Evolutionary conservation across 140 eudicot species (phyloP), one percentile per base, ranked within the genome.

Genomic region (Senecio squalidus): DNA sequence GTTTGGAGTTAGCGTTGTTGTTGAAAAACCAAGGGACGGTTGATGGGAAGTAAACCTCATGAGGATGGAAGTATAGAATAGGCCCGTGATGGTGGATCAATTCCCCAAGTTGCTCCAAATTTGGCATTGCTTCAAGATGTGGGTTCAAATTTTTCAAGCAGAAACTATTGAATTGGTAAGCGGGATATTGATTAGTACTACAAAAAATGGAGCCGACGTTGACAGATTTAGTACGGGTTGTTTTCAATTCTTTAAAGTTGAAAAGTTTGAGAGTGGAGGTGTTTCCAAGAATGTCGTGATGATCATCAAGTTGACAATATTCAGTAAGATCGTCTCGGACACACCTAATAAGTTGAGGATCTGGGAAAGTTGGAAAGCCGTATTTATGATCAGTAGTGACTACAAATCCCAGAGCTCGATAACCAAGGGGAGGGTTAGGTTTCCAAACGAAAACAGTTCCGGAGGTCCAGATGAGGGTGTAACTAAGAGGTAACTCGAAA

Each of bases 1-100:
- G 39, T 67, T 77, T 89, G 1, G 25, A 38, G 2, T 6, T 45
- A 10, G 95, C 95, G 24, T 95, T 95, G 7, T 85, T 85, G 5
- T 79, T 51, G 48, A 89, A 89, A 57, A 84, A 89, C 97, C 97
- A 89, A 5, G 83, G 67, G 9, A 88, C 94, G 0, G 95, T 84
- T 0, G 95, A 89, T 44, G 97, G 89, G 53, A 89, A 22, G n/a
- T 89, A 89, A 0, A 29, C 46, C 59, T 89, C 97, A 14, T 89
- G 80, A 4, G 97, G 97, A 45, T 89, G 97, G 65, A 89, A 84
- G 78, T 67, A 89, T 6, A 89, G 52, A 0, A 80, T 89, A 0
- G 95, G 95, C 17, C 97, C 97, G 44, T 89, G 84, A 27, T 82
- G 88, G 36, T 82, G 56, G 30, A 89, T 82, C 14, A 89, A 81